Evolutionary conservation across 495 filamentous ascomycete genomes (phyloP), one percentile per base, ranked within the genome.

Genomic region (Xylona heveae): DNA sequence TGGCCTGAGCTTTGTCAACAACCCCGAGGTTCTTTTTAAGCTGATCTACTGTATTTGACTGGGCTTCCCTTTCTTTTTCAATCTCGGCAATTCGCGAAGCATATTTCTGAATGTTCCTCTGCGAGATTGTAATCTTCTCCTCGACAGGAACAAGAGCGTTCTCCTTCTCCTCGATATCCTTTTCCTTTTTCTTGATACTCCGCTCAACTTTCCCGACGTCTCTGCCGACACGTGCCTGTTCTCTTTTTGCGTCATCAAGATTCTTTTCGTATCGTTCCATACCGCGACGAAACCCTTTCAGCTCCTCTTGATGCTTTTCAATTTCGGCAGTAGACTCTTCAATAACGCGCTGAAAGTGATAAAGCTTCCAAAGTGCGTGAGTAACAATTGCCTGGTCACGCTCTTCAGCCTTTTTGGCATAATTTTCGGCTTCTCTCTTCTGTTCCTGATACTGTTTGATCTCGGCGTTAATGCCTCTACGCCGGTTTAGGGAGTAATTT

Each of bases 401-500:
- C 53, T 95, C 82, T 28, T 85, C 73, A 1, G 73, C 74, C 51
- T 92, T 92, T 28, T 66, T 67, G 24, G 84, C 72, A 45, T 81
- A 95, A 38, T 74, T 82, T 30, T 95, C 88, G 6, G 85, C 85
- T 44, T 94, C 90, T 32, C 76, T 73, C 59, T 99, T 95, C 55
- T 95, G 85, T 47, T 94, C 81, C 39, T 88, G 78, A 43, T 92
- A 94, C 43, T 92, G 80, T 51, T 85, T 92, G 44, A 99, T 85
- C 50, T 99, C 88, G 0, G 81, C 85, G 50, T 99, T 99, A 57
- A 95, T 93, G 16, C 74, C 83, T 42, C 88, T 68, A 9, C 90
- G 76, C 34, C 84, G 67, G 44, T 83, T 74, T 10, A 95, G 69
- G 49, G 85, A 77, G 42, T 77, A 74, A 24, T 68, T 78, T 36